Base-by-base conservation (phyloP, 352 stramenopile genomes). In the Elongisporangium undulatum region DNA sequence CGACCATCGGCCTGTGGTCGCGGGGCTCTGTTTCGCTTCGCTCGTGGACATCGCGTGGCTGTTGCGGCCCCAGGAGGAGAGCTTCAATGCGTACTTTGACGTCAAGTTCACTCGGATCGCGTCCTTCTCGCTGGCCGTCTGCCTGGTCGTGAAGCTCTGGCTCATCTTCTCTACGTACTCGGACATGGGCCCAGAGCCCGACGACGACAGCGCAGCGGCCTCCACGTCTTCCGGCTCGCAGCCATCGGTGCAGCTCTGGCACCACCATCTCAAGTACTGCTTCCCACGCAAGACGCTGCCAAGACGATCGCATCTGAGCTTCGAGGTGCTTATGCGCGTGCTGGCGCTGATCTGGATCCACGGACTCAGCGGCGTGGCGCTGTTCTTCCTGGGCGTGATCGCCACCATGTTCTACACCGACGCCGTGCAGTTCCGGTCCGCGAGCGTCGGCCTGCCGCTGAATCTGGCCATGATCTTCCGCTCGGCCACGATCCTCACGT, bases 301-400 rank as follows among this genome's bases (percentile, higher is more conserved):
- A 0, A 74, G 67, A n/a, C 72, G 72, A 17, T 68, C 66, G 4
- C 58, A 87, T 19, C 61, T 93, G 49, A 90, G 80, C 65, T 75
- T 87, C 48, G 82, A 90, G 63, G 77, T 91, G 50, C 64, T 93
- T 39, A 80, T 89, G 55, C 82, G 84, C 23, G 75, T 87, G 20
- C 57, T 93, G 2, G 68, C 79, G 15, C 59, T 93, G 6, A 66
- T 88, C 21, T 93, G 81, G 81, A 75, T 93, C 50, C 81, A 93
- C 38, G 63, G 81, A 0, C 15, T 90, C n/a, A 79, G 71, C 52
- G 80, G 79, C n/a, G 0, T 75, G 2, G 26, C 79, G n/a, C 53
- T 93, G 4, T 34, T 93, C 4, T 23, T 73, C 23, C 69, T 91
- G 20, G 76, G 75, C 0, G 55, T 90, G 1, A 67, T 88, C 21